Evolutionary conservation across 257 asterid species (phyloP), one percentile per base, ranked within the genome.

Genomic region (Plantago elongata): DNA sequence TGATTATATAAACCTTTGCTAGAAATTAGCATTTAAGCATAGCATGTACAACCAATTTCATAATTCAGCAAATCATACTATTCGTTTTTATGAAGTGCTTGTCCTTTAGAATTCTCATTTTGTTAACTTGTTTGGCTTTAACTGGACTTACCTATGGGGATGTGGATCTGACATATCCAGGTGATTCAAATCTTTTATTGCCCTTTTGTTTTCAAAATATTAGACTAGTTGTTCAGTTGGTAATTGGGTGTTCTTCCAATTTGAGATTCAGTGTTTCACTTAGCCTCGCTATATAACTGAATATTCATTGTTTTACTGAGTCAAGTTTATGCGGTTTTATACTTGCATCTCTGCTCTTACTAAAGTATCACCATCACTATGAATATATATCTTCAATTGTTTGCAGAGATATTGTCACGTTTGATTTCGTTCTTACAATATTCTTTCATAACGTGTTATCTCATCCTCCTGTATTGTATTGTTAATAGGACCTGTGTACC

Each of bases 401-500:
- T 7, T 7, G 8, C 8, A 7, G 40, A 34, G 40, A 34, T 34
- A 34, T 34, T 5, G 40, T 34, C 8, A 5, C 40, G 4, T 34
- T 34, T 34, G 5, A 34, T 9, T n/a, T 54, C 2, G n/a, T 40
- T 42, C 27, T 58, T 16, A 14, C 45, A 14, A 22, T 18, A 14
- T n/a, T 4, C 22, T 37, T 58, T 12, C 11, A 30, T 38, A 13
- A 52, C 5, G n/a, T 14, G 30, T 14, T 34, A 17, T 13, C 15
- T 7, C 38, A 7, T 38, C 0, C 37, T 34, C 3, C 11, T 44
- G 9, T 57, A 18, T 9, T 44, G 9, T 57, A 18, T 9, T 27
- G 18, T 38, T 38, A 42, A 58, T 79, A 77, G 89, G 92, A 67
- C 79, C 84, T n/a, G 11, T 51, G 37, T 47, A 57, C 55, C 78